These are phyloP conservation scores for Yarrowia deformans DNA, from an alignment of 805 yeast species.

Conservation along the genomic window DNA sequence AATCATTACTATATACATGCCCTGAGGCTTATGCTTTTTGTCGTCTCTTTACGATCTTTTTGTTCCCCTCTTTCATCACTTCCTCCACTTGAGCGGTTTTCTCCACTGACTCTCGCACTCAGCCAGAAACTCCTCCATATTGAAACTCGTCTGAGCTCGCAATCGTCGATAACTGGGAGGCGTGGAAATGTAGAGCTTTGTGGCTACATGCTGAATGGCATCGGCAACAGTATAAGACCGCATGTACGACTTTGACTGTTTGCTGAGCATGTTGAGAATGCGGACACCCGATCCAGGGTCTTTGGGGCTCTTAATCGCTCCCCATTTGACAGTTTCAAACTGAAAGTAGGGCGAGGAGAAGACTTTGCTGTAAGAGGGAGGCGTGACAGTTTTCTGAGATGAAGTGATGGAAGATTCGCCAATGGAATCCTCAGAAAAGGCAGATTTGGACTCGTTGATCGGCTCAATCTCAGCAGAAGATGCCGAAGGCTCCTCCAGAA, in stretches of 20 bases:
- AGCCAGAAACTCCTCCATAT: conserved; percentile 2
- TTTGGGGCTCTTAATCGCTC: conserved; percentile 10
- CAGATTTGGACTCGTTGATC: neutral
- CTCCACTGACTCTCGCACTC: conserved; percentile 17
- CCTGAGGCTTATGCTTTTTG: neutral
- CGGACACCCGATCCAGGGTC: conserved; percentile 27
- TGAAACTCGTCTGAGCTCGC: conserved; percentile 13
- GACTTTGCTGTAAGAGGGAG: neutral
- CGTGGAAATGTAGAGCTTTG: conserved; percentile 15
- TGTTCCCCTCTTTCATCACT: neutral
- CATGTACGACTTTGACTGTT: neutral
- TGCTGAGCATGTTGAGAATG: conserved; percentile 5
- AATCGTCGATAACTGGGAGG: conserved; percentile 4
- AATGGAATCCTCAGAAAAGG: neutral
- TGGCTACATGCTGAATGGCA: conserved; percentile 11
- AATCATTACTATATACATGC: neutral
- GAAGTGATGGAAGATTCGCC: no score
- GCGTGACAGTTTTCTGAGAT: neutral
- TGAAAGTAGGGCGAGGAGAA: conserved; percentile 3
- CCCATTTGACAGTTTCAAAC: conserved; percentile 34
- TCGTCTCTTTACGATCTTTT: no score
- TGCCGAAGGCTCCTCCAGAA: neutral
- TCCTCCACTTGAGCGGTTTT: neutral
- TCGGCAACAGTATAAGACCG: neutral
- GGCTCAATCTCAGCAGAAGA: neutral